phyloP scores from a whole-genome alignment of 2,329 filamentous ascomycete genomes.

The Mariannaea sp. region DNA sequence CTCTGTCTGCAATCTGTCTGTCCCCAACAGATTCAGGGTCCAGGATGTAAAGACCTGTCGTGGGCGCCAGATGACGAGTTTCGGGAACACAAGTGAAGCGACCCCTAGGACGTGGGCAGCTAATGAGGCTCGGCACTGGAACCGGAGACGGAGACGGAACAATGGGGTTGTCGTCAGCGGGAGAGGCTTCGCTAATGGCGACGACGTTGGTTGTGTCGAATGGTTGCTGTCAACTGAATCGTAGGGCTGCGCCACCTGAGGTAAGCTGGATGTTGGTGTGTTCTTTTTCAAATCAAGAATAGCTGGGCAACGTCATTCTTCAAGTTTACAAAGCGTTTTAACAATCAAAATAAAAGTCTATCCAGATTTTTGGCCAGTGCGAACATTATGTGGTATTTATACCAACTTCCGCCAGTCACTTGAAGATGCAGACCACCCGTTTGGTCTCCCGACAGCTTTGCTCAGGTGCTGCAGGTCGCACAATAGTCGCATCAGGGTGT shows the following conservation, averaged over 20 bases:
- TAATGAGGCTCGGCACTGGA: slow-evolving; percentile 22
- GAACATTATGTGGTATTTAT: slow-evolving; percentile 20
- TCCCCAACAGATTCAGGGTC: slow-evolving; percentile 12
- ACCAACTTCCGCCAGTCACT: not conserved
- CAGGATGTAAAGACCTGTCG: slow-evolving; percentile 7
- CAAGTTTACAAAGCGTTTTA: too few species aligned
- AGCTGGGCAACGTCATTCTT: slow-evolving; percentile 2
- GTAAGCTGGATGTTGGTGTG: slow-evolving; percentile 13
- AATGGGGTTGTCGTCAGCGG: slow-evolving; percentile 19
- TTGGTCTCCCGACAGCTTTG: slow-evolving; percentile 19
- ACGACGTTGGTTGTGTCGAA: not conserved
- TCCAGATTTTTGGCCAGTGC: slow-evolving; percentile 1
- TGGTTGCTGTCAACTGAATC: slow-evolving; percentile 12
- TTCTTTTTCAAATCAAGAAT: too few species aligned
- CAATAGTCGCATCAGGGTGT: not conserved
- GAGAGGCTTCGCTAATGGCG: slow-evolving; percentile 12
- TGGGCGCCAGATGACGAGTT: slow-evolving; percentile 11
- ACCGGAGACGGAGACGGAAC: not conserved
- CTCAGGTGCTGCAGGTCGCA: slow-evolving; percentile 1
- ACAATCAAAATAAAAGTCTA: not conserved
- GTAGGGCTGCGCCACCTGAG: slow-evolving; percentile 17
- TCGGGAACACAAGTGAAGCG: slow-evolving; percentile 8
- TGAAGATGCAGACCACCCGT: not conserved
- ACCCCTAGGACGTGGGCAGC: slow-evolving; percentile 5
- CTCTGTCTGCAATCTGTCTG: too few species aligned